Evolutionary conservation across 2,329 filamentous ascomycete genomes (phyloP).

Genomic region (Aspergillus vadensis): DNA sequence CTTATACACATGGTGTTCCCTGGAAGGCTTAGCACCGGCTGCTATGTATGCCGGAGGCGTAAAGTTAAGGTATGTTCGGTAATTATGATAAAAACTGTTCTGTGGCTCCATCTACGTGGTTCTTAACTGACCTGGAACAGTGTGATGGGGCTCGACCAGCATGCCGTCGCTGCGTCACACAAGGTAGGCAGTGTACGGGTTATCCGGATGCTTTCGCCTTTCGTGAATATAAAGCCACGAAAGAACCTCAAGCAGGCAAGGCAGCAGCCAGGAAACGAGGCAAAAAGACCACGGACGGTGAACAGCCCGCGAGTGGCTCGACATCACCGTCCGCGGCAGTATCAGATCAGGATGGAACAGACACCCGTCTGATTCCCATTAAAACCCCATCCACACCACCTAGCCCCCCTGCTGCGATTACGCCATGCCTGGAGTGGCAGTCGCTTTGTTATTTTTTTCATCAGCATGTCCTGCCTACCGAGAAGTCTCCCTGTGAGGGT

Average conservation of each 20-base stretch:
- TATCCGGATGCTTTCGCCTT: conserved; percentile 6
- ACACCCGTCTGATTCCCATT: background rate
- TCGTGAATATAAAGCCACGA: background rate
- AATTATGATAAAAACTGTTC: background rate
- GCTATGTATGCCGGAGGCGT: conserved; percentile 8
- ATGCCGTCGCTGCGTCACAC: conserved; percentile 1
- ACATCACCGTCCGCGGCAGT: background rate
- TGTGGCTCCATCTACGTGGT: background rate
- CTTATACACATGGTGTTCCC: conserved; percentile 3
- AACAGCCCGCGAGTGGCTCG: background rate
- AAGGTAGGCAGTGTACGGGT: background rate
- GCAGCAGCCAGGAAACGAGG: background rate
- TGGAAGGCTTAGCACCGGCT: conserved; percentile 5
- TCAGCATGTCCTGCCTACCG: conserved; percentile 1
- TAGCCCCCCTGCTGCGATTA: background rate
- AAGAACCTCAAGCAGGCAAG: background rate
- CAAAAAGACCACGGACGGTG: background rate
- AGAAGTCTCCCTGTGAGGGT: conserved; percentile 1
- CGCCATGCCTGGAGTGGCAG: conserved; percentile 1
- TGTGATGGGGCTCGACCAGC: background rate
- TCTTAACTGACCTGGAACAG: background rate
- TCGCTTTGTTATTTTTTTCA: conserved; percentile 5
- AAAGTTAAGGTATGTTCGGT: conserved; percentile 7
- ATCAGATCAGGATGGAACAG: background rate
- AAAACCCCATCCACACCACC: background rate